Conservation (phyloP, 768 basidiomycete species). For the Termitomyces sp. region DNA sequence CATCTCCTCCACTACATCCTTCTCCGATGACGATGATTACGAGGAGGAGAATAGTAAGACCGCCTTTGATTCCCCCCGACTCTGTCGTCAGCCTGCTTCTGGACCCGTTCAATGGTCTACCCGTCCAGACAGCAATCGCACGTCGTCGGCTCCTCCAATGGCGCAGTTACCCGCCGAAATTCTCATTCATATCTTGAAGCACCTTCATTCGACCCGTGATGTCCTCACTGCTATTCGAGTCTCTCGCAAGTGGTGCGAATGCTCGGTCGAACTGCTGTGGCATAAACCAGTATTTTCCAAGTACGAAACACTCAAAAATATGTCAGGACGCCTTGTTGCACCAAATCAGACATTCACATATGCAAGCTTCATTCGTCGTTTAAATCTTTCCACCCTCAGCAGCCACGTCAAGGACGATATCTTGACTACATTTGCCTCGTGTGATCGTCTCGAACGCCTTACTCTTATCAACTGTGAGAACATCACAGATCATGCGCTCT, state of each 20-base stretch:
- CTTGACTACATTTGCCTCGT: conserved; percentile 64
- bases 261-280: conserved; percentile 93
- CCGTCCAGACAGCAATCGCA: conserved; percentile 10
- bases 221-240: conserved; percentile 75
- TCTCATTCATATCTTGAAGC: conserved; percentile 86
- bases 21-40: conserved; percentile 73
- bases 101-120: conserved; percentile 68
- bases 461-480: conserved; percentile 77
- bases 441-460: conserved; percentile 81
- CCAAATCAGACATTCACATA: conserved; percentile 81
- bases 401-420: conserved; percentile 67
- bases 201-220: conserved; percentile 70
- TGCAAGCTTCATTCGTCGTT: conserved; percentile 78
- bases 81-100: conserved; percentile 30
- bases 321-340: conserved; percentile 65
- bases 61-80: conserved; percentile 45
- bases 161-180: conserved; percentile 82
- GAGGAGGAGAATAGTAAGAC: conserved; percentile 38
- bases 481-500: conserved; percentile 60
- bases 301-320: conserved; percentile 65
- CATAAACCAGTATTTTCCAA: conserved; percentile 78
- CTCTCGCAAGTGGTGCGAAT: conserved; percentile 91
- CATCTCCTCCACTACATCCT: conserved; percentile 72
- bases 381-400: conserved; percentile 80
- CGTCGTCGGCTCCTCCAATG: conserved; percentile 48